Percentiles rank a stretch among this genome's conserved stretches.
Conservation (phyloP, 2,329 filamentous ascomycete genomes). For the Pezicula neosporulosa region DNA sequence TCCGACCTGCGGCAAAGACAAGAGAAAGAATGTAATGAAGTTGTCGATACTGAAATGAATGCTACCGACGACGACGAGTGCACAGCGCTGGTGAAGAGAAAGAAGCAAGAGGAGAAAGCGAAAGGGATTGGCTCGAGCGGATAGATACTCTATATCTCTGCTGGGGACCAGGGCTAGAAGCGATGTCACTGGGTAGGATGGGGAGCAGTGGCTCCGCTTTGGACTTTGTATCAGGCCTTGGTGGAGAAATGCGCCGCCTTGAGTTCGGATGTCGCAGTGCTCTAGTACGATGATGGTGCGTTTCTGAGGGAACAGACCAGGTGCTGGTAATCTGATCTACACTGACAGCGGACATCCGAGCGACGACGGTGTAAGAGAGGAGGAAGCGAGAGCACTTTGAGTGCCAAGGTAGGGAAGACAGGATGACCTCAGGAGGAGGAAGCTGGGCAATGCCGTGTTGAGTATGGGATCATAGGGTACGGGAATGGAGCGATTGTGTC, state of each 20-base stretch:
- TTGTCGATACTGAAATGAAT: constrained; percentile 45
- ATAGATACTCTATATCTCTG: constrained; percentile 35
- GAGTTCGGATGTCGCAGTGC: constrained; percentile 32
- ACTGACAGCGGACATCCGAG: constrained; percentile 50
- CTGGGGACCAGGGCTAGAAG: constrained; percentile 15
- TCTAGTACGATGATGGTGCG: constrained; percentile 29
- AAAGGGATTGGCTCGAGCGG: constrained; percentile 4
- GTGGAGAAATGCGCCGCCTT: constrained; percentile 23
- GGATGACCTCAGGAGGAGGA: neutral
- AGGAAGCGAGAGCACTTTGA: neutral
- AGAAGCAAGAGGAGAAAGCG: neutral
- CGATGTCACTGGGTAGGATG: constrained; percentile 20
- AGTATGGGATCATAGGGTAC: constrained; percentile 5
- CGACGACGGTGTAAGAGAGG: constrained; percentile 27
- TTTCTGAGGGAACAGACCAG: constrained; percentile 43
- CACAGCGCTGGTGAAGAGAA: constrained; percentile 35
- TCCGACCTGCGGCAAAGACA: constrained; percentile 47
- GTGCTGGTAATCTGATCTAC: constrained; percentile 49
- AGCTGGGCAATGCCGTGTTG: constrained; percentile 4
- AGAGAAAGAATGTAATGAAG: constrained; percentile 29
- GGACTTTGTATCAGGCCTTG: constrained; percentile 33
- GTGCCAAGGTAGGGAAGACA: constrained; percentile 7
- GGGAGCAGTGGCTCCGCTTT: constrained; percentile 21
- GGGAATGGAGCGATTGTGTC: constrained; percentile 11
- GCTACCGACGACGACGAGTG: constrained; percentile 49